phyloP scores from a whole-genome alignment of 441 rosid genomes.

The Isatis lusitanica region DNA sequence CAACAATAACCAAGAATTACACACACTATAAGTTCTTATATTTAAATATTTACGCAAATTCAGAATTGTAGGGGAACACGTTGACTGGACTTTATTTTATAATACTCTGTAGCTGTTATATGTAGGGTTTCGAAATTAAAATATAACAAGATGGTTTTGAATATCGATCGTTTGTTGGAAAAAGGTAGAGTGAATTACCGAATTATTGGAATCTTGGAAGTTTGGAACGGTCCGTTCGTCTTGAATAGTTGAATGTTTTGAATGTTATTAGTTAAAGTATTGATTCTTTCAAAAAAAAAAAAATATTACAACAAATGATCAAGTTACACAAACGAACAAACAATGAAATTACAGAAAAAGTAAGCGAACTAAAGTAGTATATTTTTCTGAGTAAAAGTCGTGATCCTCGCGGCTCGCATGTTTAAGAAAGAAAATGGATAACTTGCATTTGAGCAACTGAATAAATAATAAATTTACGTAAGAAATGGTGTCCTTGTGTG shows the following conservation, averaged over 20 bases:
- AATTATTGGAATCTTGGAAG: background rate
- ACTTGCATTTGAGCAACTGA: background rate
- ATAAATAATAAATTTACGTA: background rate
- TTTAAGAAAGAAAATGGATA: background rate
- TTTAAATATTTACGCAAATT: background rate
- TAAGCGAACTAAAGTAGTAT: background rate
- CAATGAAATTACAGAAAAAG: conserved; percentile 1
- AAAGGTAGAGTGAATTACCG: background rate
- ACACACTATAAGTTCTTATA: background rate
- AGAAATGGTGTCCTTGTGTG: background rate
- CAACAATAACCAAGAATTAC: background rate
- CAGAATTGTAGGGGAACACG: background rate
- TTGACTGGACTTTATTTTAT: background rate
- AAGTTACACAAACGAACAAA: background rate
- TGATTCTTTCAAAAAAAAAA: background rate
- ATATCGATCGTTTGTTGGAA: background rate
- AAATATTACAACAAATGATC: background rate
- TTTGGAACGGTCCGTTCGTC: conserved; percentile 11
- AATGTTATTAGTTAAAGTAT: background rate
- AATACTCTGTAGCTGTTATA: background rate
- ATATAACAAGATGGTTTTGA: background rate
- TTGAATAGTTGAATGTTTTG: conserved; percentile 3
- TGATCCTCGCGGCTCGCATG: conserved; percentile 20
- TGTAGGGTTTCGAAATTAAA: background rate
- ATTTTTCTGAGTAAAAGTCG: conserved; percentile 9